Percentiles rank a stretch among this genome's conserved stretches.
These are phyloP conservation scores for Helenozyma rhizophorensis DNA, from an alignment of 805 yeast genomes.

Conservation along the genomic window DNA sequence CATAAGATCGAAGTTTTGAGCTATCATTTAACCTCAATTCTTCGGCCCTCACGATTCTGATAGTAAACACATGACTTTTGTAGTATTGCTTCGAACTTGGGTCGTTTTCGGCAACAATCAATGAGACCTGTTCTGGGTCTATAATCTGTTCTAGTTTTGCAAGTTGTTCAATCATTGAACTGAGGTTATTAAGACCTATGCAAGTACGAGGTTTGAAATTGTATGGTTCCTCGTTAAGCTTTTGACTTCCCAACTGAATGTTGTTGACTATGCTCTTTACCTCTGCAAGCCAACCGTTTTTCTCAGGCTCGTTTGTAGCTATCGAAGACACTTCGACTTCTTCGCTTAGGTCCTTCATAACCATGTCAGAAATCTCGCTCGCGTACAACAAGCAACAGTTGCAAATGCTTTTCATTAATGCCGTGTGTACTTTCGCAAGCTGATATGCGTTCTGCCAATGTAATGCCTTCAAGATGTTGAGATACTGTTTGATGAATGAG, in stretches of 20 bases:
- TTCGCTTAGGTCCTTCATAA: slow-evolving; percentile 40
- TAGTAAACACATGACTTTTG: slow-evolving; percentile 55
- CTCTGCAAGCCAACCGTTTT: slow-evolving; percentile 44
- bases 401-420: slow-evolving; percentile 58
- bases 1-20: slow-evolving; percentile 31
- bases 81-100: slow-evolving; percentile 26
- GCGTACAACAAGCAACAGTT: slow-evolving; percentile 55
- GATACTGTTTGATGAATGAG: slow-evolving; percentile 53
- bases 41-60: slow-evolving; percentile 61
- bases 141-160: slow-evolving; percentile 51
- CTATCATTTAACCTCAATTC: slow-evolving; percentile 41
- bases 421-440: slow-evolving; percentile 56
- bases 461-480: slow-evolving; percentile 53
- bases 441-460: slow-evolving; percentile 67
- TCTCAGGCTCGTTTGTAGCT: background rate
- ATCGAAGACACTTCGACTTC: slow-evolving; percentile 19
- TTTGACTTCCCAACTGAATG: slow-evolving; percentile 31
- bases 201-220: slow-evolving; percentile 61
- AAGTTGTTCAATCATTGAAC: slow-evolving; percentile 45
- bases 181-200: slow-evolving; percentile 69
- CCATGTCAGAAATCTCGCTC: slow-evolving; percentile 29
- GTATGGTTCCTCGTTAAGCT: slow-evolving; percentile 46
- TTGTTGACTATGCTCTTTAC: slow-evolving; percentile 47
- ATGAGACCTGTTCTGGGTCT: slow-evolving; percentile 55
- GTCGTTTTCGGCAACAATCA: slow-evolving; percentile 32